These are phyloP conservation scores for Gloeopeniophorella convolvens DNA, from an alignment of 768 basidiomycete species.

Conservation along the genomic window DNA sequence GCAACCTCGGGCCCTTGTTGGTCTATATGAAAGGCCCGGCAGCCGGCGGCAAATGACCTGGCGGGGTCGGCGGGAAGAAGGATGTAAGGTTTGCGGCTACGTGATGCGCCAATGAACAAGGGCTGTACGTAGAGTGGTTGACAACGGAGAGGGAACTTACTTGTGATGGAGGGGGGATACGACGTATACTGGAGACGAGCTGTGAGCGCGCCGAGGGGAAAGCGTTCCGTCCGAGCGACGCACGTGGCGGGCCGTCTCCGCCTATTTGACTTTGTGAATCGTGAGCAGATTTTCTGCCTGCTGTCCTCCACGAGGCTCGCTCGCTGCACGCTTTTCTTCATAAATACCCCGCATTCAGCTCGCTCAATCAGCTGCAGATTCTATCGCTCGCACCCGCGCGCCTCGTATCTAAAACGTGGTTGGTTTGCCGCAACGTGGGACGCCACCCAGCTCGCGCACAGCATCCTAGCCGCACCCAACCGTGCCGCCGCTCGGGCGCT, in stretches of 20 bases:
- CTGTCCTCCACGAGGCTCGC: slow-evolving; percentile 6
- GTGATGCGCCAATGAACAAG: no score
- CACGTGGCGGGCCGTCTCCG: slow-evolving; percentile 1
- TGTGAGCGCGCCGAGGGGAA: slow-evolving; percentile 1
- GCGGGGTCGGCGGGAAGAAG: no score
- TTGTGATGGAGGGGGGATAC: slow-evolving; percentile 4
- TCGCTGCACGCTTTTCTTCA: slow-evolving; percentile 4
- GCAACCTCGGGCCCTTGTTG: background rate
- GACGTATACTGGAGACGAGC: background rate
- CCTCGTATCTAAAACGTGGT: no score
- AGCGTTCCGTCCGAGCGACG: background rate
- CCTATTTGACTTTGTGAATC: background rate
- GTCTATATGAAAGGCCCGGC: slow-evolving; percentile 18
- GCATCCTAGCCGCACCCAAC: no score
- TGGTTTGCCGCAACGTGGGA: no score
- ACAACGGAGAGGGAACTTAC: background rate
- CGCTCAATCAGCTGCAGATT: no score
- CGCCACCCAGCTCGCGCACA: no score
- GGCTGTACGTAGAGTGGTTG: background rate
- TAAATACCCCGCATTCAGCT: slow-evolving; percentile 10
- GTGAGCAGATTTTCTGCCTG: slow-evolving; percentile 10
- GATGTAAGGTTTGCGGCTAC: no score
- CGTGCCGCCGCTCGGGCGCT: no score
- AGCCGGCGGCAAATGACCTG: slow-evolving; percentile 8
- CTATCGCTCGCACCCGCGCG: no score